These are phyloP conservation scores for Angophora floribunda DNA, from an alignment of 345 rosid species.

Conservation along the genomic window DNA sequence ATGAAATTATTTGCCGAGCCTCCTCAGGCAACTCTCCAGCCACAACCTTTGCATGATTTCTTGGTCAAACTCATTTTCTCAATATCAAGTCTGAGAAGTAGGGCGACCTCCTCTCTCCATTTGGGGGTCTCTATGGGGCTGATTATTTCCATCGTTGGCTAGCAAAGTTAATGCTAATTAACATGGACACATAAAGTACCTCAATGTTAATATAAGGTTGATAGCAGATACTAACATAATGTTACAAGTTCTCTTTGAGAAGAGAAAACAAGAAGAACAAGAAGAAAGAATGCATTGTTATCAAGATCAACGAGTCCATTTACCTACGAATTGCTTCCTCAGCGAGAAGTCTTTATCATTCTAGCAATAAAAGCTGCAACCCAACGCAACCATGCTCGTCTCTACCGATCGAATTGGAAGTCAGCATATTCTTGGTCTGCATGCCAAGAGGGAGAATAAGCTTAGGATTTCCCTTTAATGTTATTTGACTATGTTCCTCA, in stretches of 20 bases:
- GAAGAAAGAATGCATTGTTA: no score
- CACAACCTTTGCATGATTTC: background rate
- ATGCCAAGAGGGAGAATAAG: background rate
- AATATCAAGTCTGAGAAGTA: background rate
- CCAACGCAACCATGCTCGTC: background rate
- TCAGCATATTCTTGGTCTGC: background rate
- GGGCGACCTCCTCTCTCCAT: background rate
- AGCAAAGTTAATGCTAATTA: background rate
- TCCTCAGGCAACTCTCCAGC: background rate
- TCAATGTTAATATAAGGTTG: no score
- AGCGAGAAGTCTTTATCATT: background rate
- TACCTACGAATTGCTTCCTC: background rate
- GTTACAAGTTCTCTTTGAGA: background rate
- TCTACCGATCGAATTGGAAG: background rate
- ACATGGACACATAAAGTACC: background rate
- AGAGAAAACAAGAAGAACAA: background rate
- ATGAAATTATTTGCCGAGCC: background rate
- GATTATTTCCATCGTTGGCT: background rate
- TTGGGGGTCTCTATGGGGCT: background rate
- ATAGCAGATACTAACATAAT: no score
- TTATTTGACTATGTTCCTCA: background rate
- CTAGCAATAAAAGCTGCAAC: background rate
- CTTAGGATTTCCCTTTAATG: background rate
- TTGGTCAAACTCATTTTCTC: background rate
- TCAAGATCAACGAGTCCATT: rapidly evolving